phyloP scores from a whole-genome alignment of 257 asterid genomes.

The Datura wrightii region DNA sequence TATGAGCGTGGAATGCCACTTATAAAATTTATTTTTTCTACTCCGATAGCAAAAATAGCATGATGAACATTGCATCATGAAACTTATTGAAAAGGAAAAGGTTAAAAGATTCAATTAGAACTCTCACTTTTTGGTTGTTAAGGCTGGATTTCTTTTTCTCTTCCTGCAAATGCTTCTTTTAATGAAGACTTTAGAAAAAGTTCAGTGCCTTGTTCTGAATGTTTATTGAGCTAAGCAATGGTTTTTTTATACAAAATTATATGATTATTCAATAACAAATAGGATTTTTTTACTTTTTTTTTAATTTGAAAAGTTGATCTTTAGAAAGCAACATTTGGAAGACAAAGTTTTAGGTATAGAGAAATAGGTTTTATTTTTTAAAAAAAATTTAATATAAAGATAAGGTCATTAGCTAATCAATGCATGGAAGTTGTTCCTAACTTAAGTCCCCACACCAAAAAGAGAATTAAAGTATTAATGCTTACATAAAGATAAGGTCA shows the following conservation, averaged over 20 bases:
- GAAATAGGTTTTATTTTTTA: background rate
- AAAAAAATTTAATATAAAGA: background rate
- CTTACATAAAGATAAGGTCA: background rate
- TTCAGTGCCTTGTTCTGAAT: conserved; percentile 3
- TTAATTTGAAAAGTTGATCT: background rate
- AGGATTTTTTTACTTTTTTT: background rate
- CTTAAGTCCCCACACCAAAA: background rate
- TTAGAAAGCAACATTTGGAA: conserved; percentile 20
- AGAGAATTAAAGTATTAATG: too few relatives aligned
- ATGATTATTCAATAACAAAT: background rate
- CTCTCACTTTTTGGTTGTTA: background rate
- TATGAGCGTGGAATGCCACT: too few relatives aligned
- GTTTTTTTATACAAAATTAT: background rate
- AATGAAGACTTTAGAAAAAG: background rate
- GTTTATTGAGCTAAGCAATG: conserved; percentile 31
- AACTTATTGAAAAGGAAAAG: background rate
- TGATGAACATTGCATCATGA: background rate
- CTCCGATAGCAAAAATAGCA: background rate
- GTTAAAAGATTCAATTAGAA: conserved; percentile 4
- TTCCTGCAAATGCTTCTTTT: background rate
- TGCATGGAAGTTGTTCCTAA: conserved; percentile 14
- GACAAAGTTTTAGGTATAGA: background rate
- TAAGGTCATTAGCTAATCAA: background rate
- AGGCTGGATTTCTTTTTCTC: background rate
- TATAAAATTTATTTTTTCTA: background rate